phyloP scores from a whole-genome alignment of 768 basidiomycete genomes.

The Terana coerulea region DNA sequence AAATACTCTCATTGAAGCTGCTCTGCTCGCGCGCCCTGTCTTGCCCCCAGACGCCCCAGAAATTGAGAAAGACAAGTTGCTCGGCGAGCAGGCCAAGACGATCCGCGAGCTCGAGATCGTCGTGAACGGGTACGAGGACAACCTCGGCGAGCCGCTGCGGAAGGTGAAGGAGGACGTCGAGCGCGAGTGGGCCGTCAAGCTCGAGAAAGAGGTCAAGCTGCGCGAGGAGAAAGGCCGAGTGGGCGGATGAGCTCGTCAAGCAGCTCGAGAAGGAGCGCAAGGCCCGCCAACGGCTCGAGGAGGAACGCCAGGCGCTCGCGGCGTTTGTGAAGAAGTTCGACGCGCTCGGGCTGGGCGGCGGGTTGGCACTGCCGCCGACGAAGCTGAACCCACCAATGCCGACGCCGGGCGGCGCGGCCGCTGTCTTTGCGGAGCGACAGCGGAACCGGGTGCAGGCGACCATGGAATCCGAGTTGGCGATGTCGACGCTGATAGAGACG shows the following conservation, averaged over 20 bases:
- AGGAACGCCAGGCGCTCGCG: constrained; percentile 72
- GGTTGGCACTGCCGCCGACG: constrained; percentile 28
- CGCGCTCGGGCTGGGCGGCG: constrained; percentile 50
- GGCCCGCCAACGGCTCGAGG: constrained; percentile 65
- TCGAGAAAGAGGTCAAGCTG: constrained; percentile 54
- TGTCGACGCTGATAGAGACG: constrained; percentile 32
- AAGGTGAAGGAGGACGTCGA: constrained; percentile 71
- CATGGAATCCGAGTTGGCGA: constrained; percentile 22
- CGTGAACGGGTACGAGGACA: constrained; percentile 68
- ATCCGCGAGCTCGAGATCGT: constrained; percentile 77
- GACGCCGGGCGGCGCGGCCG: constrained; percentile 46
- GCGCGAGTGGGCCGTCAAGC: constrained; percentile 59
- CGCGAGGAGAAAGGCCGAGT: constrained; percentile 68
- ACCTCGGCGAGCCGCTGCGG: constrained; percentile 63
- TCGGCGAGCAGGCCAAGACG: constrained; percentile 68
- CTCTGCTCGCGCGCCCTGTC: constrained; percentile 67
- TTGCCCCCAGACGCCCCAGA: constrained; percentile 63
- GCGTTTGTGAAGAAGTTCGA: constrained; percentile 84
- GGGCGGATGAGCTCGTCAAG: constrained; percentile 71
- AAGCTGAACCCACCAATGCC: constrained; percentile 49
- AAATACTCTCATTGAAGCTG: constrained; percentile 83
- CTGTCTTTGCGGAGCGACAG: constrained; percentile 46
- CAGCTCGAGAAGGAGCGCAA: constrained; percentile 79
- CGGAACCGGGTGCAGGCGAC: constrained; percentile 28
- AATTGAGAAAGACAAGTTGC: constrained; percentile 69